phyloP scores from a whole-genome alignment of 2,329 filamentous ascomycete species.

The Diplodia scrobiculata region DNA sequence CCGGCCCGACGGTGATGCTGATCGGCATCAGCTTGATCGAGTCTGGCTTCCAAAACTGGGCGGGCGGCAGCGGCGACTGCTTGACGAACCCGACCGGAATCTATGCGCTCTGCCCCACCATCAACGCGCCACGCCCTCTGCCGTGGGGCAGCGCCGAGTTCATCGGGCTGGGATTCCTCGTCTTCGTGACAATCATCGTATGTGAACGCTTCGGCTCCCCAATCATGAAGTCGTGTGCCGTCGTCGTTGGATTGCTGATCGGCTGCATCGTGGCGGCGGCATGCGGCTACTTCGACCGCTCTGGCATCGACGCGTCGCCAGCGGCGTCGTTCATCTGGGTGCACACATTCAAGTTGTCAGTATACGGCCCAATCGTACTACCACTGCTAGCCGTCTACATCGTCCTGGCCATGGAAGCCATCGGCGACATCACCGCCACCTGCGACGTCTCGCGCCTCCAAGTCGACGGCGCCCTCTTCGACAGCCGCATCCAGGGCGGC shows the following conservation, averaged over 20 bases:
- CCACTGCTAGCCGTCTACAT: conserved; percentile 66
- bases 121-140: conserved; percentile 68
- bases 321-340: conserved; percentile 77
- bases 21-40: conserved; percentile 74
- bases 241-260: conserved; percentile 71
- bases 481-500: conserved; percentile 76
- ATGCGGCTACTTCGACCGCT: conserved; percentile 74
- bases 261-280: conserved; percentile 80
- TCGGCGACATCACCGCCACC: conserved; percentile 78
- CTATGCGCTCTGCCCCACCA: conserved; percentile 62
- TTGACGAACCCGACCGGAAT: conserved; percentile 54
- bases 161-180: conserved; percentile 76
- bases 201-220: conserved; percentile 80
- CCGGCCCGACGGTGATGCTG: conserved; percentile 66
- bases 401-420: conserved; percentile 73
- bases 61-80: conserved; percentile 68
- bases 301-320: conserved; percentile 70
- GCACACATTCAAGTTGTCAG: conserved; percentile 69
- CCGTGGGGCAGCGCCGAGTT: conserved; percentile 79
- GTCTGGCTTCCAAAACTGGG: conserved; percentile 75
- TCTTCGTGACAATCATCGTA: conserved; percentile 76
- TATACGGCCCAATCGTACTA: conserved; percentile 73
- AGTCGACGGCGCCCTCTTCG: conserved; percentile 70
- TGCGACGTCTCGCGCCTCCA: conserved; percentile 78
- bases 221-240: conserved; percentile 79